A percentile compares a stretch with the other conserved stretches of the same genome.
These are phyloP conservation scores for Kazachstania kunashirensis DNA, from an alignment of 805 yeast genomes.

Conservation along the genomic window DNA sequence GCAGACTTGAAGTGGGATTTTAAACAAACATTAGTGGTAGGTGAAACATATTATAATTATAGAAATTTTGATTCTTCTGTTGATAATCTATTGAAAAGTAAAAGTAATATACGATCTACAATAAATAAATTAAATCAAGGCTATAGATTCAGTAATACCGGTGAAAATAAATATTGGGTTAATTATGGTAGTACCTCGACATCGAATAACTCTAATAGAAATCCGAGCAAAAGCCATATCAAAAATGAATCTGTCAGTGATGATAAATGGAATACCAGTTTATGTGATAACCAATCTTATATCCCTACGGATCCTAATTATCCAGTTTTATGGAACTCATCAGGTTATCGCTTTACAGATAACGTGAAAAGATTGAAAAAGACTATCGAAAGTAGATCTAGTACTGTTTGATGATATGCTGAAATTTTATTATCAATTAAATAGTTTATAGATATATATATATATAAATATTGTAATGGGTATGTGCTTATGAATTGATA, in stretches of 20 bases:
- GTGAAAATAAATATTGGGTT: conserved; percentile 78
- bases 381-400: conserved; percentile 10
- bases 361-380: conserved; percentile 18
- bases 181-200: conserved; percentile 16
- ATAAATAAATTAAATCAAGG: conserved; percentile 75
- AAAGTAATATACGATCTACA: conserved; percentile 54
- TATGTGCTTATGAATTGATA: too few species aligned
- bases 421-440: too few species aligned
- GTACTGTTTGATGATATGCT: conserved; percentile 1
- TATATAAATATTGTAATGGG: too few species aligned
- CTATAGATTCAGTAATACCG: conserved; percentile 66
- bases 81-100: conserved; percentile 33
- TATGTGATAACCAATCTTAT: conserved; percentile 13
- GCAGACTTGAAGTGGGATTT: conserved; percentile 78
- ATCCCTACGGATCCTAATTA: conserved; percentile 28
- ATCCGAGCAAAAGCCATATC: background rate
- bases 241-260: conserved; percentile 1
- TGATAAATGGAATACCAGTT: conserved; percentile 21
- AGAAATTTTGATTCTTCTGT: conserved; percentile 75
- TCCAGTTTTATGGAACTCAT: conserved; percentile 26
- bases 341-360: conserved; percentile 21
- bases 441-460: too few species aligned
- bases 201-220: background rate
- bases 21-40: conserved; percentile 47
- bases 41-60: conserved; percentile 70